A percentile compares a stretch with the other conserved stretches of the same genome.
Evolutionary conservation across 2,329 filamentous ascomycete species (phyloP).

Genomic region (Ophiostoma angusticollis): DNA sequence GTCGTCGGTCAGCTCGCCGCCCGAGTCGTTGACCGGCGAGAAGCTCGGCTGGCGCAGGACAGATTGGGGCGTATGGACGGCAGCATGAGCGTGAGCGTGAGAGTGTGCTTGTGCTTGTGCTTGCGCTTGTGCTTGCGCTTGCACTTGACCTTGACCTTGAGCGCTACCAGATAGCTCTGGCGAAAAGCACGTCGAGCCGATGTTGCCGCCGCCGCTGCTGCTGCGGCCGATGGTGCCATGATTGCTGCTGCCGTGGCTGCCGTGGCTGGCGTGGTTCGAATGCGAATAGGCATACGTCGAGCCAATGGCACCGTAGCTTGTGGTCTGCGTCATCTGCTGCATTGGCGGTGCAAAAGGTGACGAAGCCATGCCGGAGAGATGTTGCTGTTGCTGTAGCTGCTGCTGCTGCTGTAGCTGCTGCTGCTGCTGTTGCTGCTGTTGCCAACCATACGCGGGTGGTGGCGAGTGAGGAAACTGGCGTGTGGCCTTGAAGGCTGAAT

Average conservation of each 20-base stretch:
- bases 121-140: not conserved
- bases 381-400: conserved; percentile 10
- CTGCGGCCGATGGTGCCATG: conserved; percentile 20
- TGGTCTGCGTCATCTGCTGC: too few species aligned
- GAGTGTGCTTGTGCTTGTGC: not conserved
- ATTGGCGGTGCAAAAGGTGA: too few species aligned
- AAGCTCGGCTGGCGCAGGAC: conserved; percentile 31
- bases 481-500: not conserved
- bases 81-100: too few species aligned
- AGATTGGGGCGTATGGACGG: too few species aligned
- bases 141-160: not conserved
- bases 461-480: conserved; percentile 11
- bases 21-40: conserved; percentile 44
- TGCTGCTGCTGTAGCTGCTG: conserved; percentile 11
- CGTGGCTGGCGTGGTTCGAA: conserved; percentile 17
- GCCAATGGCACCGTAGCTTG: conserved; percentile 11
- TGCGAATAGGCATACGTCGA: conserved; percentile 16
- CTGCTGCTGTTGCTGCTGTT: too few species aligned
- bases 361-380: too few species aligned
- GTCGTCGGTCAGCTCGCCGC: conserved; percentile 41
- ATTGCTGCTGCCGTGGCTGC: conserved; percentile 3
- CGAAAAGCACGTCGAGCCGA: too few species aligned
- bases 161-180: too few species aligned
- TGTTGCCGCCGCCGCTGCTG: conserved; percentile 7
- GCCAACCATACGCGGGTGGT: conserved; percentile 9